Base-by-base conservation (phyloP, 2,329 filamentous ascomycete genomes). In the Leptographium radiaticola region DNA sequence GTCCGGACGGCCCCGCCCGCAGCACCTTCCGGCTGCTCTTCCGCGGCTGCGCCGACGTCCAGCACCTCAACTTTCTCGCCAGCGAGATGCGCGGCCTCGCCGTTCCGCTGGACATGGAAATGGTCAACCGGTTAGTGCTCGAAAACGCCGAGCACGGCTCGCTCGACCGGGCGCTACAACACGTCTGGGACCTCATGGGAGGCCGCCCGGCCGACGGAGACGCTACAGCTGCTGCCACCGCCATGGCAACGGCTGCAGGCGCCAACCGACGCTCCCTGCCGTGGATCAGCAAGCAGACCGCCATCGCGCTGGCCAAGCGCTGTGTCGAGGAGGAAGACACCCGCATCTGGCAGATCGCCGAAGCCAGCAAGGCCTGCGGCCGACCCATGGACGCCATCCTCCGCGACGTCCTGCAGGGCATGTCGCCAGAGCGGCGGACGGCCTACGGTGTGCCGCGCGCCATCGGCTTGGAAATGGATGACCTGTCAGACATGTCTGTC, bases 51-150 rank as follows among this genome's bases (percentile, higher is more conserved):
- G 53, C 50, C 42, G 53, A 55, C 44, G 51, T 57, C 10, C 63
- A 63, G 51, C 62, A 62, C 15, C 64, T 67, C 56, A 61, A 62
- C 33, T 69, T 69, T 56, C 46, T 72, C 13, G 48, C 63, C 6
- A 59, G 62, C 5, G 70, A 72, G 62, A 71, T 72, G 68, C 56
- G 65, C 31, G 59, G 62, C 12, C 67, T 70, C 54, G 60, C 56
- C 16, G 56, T 72, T 11, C 60, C 58, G 51, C 65, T 66, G 2
- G 62, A 64, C 34, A 50, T 53, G 34, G 44, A 53, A 30, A 65
- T 63, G 16, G 62, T 67, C 43, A 61, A 71, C 53, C 59, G 61
- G 50, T 51, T 68, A 6, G 62, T 72, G 33, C 61, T 65, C 34
- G 65, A 66, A 50, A 63, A 62, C 51, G 60, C 65, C 9, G 54